These are phyloP conservation scores for Thermoascus crustaceus DNA, from an alignment of 2,329 filamentous ascomycete species.

Conservation along the genomic window DNA sequence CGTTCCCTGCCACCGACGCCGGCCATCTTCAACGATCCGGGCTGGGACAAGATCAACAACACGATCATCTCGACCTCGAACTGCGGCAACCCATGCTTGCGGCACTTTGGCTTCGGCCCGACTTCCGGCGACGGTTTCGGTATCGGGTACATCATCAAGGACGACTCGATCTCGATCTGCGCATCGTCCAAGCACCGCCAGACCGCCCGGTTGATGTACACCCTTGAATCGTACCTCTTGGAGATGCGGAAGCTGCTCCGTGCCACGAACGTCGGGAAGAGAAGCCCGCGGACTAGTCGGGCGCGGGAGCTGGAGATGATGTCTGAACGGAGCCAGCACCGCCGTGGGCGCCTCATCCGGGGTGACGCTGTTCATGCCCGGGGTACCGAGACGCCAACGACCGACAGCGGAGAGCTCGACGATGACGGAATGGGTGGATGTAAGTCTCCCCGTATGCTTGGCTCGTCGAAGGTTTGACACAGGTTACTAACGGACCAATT, in stretches of 20 bases:
- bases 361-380: constrained; percentile 37
- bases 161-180: constrained; percentile 82
- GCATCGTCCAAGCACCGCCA: constrained; percentile 90
- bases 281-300: constrained; percentile 46
- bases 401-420: constrained; percentile 63
- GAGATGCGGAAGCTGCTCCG: constrained; percentile 81
- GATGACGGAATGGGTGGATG: constrained; percentile 90
- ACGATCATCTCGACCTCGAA: constrained; percentile 97
- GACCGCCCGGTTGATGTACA: constrained; percentile 81
- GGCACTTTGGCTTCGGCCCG: constrained; percentile 94
- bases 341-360: constrained; percentile 64
- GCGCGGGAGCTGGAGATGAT: constrained; percentile 52
- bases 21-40: constrained; percentile 73
- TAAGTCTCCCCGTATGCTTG: constrained; percentile 48
- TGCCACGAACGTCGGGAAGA: constrained; percentile 53
- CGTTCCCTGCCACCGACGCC: constrained; percentile 49
- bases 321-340: constrained; percentile 43
- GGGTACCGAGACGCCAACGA: constrained; percentile 53
- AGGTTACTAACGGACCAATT: constrained; percentile 10
- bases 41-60: constrained; percentile 92
- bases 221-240: constrained; percentile 79
- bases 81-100: constrained; percentile 88
- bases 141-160: constrained; percentile 98
- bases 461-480: constrained; percentile 1
- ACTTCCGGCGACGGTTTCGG: constrained; percentile 91